Conservation (phyloP, 352 stramenopile species). For the Phytophthora cactorum region DNA sequence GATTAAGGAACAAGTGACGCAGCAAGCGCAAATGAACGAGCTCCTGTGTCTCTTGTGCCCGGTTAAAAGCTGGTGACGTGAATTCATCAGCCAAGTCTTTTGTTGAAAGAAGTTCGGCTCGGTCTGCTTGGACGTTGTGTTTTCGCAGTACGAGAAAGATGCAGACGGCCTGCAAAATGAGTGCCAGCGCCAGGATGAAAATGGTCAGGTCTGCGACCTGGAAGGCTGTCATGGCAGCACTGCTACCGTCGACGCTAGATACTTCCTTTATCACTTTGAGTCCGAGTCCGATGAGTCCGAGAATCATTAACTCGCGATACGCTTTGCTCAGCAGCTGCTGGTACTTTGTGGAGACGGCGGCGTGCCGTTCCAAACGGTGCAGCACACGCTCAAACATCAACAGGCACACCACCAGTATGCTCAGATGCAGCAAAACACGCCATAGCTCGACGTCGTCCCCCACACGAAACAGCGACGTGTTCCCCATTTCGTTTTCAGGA, state of each 20-base stretch:
- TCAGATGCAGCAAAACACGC: slow-evolving; percentile 54
- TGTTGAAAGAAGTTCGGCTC: slow-evolving; percentile 44
- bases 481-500: slow-evolving; percentile 6
- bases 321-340: slow-evolving; percentile 66
- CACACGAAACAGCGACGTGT: slow-evolving; percentile 40
- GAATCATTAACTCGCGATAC: slow-evolving; percentile 64
- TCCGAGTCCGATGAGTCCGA: slow-evolving; percentile 51
- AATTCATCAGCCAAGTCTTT: slow-evolving; percentile 33
- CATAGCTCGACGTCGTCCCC: slow-evolving; percentile 56
- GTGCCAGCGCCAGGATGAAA: slow-evolving; percentile 58
- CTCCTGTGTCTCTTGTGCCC: slow-evolving; percentile 10
- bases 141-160: slow-evolving; percentile 50
- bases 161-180: slow-evolving; percentile 52
- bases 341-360: slow-evolving; percentile 57
- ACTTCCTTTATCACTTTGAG: slow-evolving; percentile 56
- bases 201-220: slow-evolving; percentile 58
- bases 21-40: slow-evolving; percentile 43
- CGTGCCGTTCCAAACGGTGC: slow-evolving; percentile 44
- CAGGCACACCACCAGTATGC: slow-evolving; percentile 47
- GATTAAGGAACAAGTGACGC: slow-evolving; percentile 48
- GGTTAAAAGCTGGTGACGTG: slow-evolving; percentile 1
- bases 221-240: slow-evolving; percentile 45
- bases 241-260: slow-evolving; percentile 25
- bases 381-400: slow-evolving; percentile 49
- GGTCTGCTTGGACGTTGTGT: slow-evolving; percentile 43